Percentiles rank a stretch among this genome's conserved stretches.
phyloP scores from a whole-genome alignment of 106 monocot genomes.

The Vanilla planifolia region DNA sequence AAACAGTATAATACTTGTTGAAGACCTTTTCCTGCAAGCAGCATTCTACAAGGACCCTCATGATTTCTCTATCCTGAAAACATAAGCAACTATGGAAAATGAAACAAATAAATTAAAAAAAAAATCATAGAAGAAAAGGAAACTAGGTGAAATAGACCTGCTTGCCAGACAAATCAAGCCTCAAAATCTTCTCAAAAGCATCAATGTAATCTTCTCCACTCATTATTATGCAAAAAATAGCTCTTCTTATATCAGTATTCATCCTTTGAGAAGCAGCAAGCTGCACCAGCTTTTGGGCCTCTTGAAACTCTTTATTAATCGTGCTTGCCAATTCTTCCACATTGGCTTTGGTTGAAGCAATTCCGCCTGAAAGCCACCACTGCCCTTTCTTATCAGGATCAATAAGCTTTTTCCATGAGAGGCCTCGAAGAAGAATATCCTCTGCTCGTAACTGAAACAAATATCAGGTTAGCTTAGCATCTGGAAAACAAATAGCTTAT shows the following conservation, averaged over 20 bases:
- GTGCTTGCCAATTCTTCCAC: constrained; percentile 48
- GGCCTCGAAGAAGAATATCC: constrained; percentile 64
- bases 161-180: constrained; percentile 78
- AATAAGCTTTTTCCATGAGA: constrained; percentile 82
- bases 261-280: constrained; percentile 83
- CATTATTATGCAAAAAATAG: constrained; percentile 93
- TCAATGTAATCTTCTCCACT: constrained; percentile 93
- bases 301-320: constrained; percentile 52
- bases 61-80: constrained; percentile 84
- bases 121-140: constrained; percentile 3
- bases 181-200: constrained; percentile 93
- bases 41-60: constrained; percentile 88
- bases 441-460: constrained; percentile 61
- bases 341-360: constrained; percentile 22
- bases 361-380: constrained; percentile 86
- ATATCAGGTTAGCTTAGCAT: neutral
- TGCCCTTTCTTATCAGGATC: constrained; percentile 94
- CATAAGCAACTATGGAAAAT: neutral
- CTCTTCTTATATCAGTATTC: constrained; percentile 88
- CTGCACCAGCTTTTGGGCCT: constrained; percentile 75
- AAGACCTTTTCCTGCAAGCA: constrained; percentile 92
- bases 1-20: constrained; percentile 82
- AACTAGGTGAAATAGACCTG: constrained; percentile 33
- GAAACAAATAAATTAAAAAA: neutral
- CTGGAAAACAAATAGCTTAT: neutral